Base-by-base conservation (phyloP, 2,329 filamentous ascomycete species). In the Phaeosphaeriaceae sp. region DNA sequence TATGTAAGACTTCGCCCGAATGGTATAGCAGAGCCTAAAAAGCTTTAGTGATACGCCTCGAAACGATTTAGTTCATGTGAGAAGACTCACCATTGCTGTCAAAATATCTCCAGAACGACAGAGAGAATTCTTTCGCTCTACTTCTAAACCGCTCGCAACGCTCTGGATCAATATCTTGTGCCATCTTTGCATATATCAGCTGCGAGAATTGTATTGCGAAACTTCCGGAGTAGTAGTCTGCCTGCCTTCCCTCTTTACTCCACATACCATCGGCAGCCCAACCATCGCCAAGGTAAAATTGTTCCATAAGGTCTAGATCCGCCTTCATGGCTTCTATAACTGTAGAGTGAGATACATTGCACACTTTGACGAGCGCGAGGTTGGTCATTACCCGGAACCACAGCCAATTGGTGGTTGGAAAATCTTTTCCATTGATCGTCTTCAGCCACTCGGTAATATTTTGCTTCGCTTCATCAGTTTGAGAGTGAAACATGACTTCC, bases 151-250 rank as follows among this genome's bases (percentile, higher is more conserved):
- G 53, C 9, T 65, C 64, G 3, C 70, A 72, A 16, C 79, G 63
- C 23, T 63, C 52, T 0, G 69, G 64, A 40, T 81, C 79, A 3
- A 78, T 34, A 13, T 79, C 74, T 0, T 55, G 49, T 0, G 77
- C 77, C 50, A 78, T 77, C 6, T 73, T 75, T 0, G 73, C 67
- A 50, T 79, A 82, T 0, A 81, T 61, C 2, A 82, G 60, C 48
- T 82, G 79, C 2, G 73, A 75, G 28, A 81, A 82, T 46, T 82
- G 80, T 7, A 82, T 79, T 0, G 80, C 80, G 46, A 82, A 82
- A 37, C 80, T 82, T 0, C 79, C 79, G 1, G 79, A 81, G 46
- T 82, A 82, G 57, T 82, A 81, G 42, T 82, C 80, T 0, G 74
- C 78, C 37, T 82, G 79, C 13, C 58, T 6, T 39, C 73, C 46